Base-by-base conservation (phyloP, 192 early-diverging fungal genomes). In the Entomortierella beljakovae region DNA sequence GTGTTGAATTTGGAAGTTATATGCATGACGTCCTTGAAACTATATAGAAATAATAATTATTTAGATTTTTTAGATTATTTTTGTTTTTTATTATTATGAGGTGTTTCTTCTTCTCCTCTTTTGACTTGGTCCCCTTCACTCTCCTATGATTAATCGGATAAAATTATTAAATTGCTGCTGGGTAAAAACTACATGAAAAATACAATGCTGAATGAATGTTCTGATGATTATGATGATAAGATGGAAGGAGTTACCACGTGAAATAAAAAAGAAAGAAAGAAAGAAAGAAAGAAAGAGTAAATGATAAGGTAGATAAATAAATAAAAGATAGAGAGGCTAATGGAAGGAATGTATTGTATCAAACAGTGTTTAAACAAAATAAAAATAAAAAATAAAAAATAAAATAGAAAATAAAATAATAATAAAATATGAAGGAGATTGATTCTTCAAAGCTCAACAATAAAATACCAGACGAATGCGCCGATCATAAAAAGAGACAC, bases 1-100 rank as follows among this genome's bases (percentile, higher is more conserved):
- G 84, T 50, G 69, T 76, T 15, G 84, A 75, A 49, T 85, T 82
- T 68, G 84, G 84, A 0, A 71, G 52, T 16, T 79, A 77, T 29
- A 61, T 85, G 15, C 68, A 83, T 57, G 81, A 76, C 61, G 37
- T 65, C n/a, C 8, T 52, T 52, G 50, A 52, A 23, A 7, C n/a
- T 52, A 7, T n/a, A 7, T 52, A 43, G 18, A 43, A 8, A 43
- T 18, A 8, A 11, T 52, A 23, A 22, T 52, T 33, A 33, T 57
- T 8, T 32, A 33, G 15, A 33, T 8, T 16, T 10, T 34, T 20
- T 33, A 33, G 8, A 34, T 20, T 34, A 3, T 57, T 57, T 57
- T 4, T 57, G 25, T 29, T 20, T 20, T 33, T 33, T 29, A n/a
- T n/a, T n/a, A n/a, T 53, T 13, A 28, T 53, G 51, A 23, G 22